Evolutionary conservation across 2,329 filamentous ascomycete species (phyloP).

Genomic region (Microcyclospora pomicola): DNA sequence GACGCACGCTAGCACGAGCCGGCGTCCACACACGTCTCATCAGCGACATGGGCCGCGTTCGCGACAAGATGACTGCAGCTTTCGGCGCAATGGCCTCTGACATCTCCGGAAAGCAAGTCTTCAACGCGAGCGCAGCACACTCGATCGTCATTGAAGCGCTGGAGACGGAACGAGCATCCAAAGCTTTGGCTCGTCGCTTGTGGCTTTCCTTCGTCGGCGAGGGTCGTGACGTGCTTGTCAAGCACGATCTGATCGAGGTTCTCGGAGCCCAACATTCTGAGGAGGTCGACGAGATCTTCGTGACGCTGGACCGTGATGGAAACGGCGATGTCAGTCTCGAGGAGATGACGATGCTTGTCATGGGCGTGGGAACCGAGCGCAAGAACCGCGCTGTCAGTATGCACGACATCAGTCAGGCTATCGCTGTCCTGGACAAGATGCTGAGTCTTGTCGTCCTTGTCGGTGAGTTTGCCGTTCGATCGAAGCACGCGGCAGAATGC

Average conservation of each 20-base stretch:
- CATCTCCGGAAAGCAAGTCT: slow-evolving; percentile 73
- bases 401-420: slow-evolving; percentile 23
- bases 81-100: slow-evolving; percentile 78
- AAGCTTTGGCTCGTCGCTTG: slow-evolving; percentile 21
- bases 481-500: neutral
- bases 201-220: slow-evolving; percentile 22
- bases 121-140: slow-evolving; percentile 34
- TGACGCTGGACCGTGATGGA: slow-evolving; percentile 19
- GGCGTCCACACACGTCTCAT: neutral
- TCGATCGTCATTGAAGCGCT: slow-evolving; percentile 18
- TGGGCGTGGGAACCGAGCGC: slow-evolving; percentile 17
- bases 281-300: slow-evolving; percentile 14
- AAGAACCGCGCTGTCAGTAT: slow-evolving; percentile 19
- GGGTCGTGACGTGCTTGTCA: slow-evolving; percentile 13
- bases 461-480: neutral
- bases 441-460: slow-evolving; percentile 18
- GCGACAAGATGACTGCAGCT: slow-evolving; percentile 71
- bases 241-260: slow-evolving; percentile 17
- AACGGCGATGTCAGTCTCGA: slow-evolving; percentile 24
- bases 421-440: slow-evolving; percentile 22
- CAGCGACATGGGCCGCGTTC: slow-evolving; percentile 37
- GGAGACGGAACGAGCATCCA: slow-evolving; percentile 16
- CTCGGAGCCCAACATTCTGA: slow-evolving; percentile 9
- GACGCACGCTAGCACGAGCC: slow-evolving; percentile 22
- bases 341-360: slow-evolving; percentile 21